These are phyloP conservation scores for Diutina rugosa DNA, from an alignment of 1,139 yeast genomes.

Conservation along the genomic window DNA sequence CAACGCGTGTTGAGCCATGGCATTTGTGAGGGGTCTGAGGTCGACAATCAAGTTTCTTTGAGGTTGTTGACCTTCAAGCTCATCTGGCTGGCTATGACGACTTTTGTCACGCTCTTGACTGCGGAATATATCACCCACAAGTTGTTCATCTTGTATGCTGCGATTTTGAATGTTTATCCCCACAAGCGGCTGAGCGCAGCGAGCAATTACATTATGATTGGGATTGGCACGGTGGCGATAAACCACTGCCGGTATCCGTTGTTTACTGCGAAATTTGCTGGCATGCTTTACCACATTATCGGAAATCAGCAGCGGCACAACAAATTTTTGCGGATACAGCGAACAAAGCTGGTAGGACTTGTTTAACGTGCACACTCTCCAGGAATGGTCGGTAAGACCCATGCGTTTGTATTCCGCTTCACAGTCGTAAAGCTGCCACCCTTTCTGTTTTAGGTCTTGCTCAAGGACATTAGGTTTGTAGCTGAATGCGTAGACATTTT, in stretches of 20 bases:
- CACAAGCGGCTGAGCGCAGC: constrained; percentile 89
- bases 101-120: constrained; percentile 24
- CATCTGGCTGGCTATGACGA: constrained; percentile 6
- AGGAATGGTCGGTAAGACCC: constrained; percentile 27
- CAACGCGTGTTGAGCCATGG: constrained; percentile 91
- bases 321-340: constrained; percentile 57
- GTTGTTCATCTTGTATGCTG: constrained; percentile 82
- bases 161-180: constrained; percentile 75
- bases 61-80: constrained; percentile 21
- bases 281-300: constrained; percentile 79
- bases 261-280: constrained; percentile 73
- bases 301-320: constrained; percentile 65
- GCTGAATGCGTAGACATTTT: constrained; percentile 34
- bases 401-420: constrained; percentile 55
- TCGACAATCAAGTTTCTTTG: constrained; percentile 71
- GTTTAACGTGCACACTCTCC: constrained; percentile 67
- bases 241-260: constrained; percentile 70
- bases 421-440: constrained; percentile 67
- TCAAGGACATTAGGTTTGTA: constrained; percentile 50
- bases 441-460: constrained; percentile 38
- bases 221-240: constrained; percentile 48
- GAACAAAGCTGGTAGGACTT: constrained; percentile 53
- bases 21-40: constrained; percentile 85
- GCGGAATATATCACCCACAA: constrained; percentile 60
- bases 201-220: constrained; percentile 68